Base-by-base conservation (phyloP, 164 flowering plant species). In the Pachysandra terminalis region DNA sequence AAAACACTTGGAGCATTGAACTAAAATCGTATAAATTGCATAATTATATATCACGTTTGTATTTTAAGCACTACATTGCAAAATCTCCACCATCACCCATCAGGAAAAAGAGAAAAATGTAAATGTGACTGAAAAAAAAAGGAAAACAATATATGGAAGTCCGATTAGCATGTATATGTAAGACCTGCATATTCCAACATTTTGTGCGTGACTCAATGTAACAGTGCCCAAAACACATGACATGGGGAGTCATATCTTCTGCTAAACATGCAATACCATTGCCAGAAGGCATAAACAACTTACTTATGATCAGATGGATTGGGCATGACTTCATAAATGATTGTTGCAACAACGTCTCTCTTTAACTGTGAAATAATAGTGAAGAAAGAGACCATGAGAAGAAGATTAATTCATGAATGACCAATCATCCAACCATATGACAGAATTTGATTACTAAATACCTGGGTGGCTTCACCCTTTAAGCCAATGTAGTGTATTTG, bases 301-400 rank as follows among this genome's bases (percentile, higher is more conserved):
- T 83, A 91, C 97, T 92, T 95, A 89, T 95, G 97, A 69, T 95
- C 98, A 28, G 98, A 92, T 78, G 97, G 98, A 79, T 92, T 95
- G 16, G 98, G 98, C 87, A 69, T 92, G 21, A 95, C 70, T 66
- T 95, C 98, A 72, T 95, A 95, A 48, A 95, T 97, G 70, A 95
- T 85, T 53, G 88, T 90, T 26, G 96, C 96, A 66, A 89, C 97
- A 56, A 88, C 97, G 80, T 92, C 98, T 79, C 98, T 84, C 81
- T 89, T 95, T 79, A 95, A 77, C 98, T 95, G 92, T 70, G 24
- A 63, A 51, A 45, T 72, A 56, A 77, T 55, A 73, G n/a, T n/a
- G n/a, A n/a, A 68, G 48, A 49, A 76, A 73, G 71, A 61, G 37
- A 21, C 55, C 52, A 67, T 24, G 61, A 64, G 56, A 45, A 66